Evolutionary conservation across 1,139 yeast species (phyloP), one percentile per base, ranked within the genome.

Genomic region (Yamadazyma kanchanaburiensis): DNA sequence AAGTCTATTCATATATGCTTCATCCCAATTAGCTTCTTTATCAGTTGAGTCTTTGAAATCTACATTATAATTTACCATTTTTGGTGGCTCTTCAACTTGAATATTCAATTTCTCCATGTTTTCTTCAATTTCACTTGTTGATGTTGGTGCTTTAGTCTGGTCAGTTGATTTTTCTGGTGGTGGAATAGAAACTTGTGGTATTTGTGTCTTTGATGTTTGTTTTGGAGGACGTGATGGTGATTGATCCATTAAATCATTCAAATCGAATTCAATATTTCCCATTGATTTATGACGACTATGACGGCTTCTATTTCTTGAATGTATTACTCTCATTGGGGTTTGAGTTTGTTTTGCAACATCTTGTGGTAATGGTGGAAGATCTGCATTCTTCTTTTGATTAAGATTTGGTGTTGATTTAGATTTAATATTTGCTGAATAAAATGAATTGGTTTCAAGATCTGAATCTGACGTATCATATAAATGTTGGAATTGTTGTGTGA

Each of bases 271-370:
- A 26, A 67, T 64, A 30, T 55, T 55, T 33, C 55, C 60, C 64
- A 66, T 53, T 3, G 71, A 65, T 32, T 57, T 58, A 28, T 61
- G 63, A 26, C 74, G 60, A 12, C 55, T 44, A 33, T 67, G 74
- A 19, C 37, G 37, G 31, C 43, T 38, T n/a, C 26, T 27, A 28
- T 26, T 37, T 15, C 42, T 31, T 8, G 22, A 17, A 20, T 38
- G 42, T 7, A 26, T 22, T n/a, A 24, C 24, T 23, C 60, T 55
- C 28, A 46, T 45, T 5, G 69, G 68, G 8, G 65, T 44, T 14
- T 64, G 65, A 8, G 62, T 35, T 16, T 29, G 31, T 20, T 18
- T 33, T 3, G 20, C 32, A 9, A 17, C 11, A 12, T 22, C 26
- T 9, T 19, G 6, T 12, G 22, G 21, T 8, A 18, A 10, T 6